Base-by-base conservation (phyloP, 257 asterid species). In the Penstemon newberryi region DNA sequence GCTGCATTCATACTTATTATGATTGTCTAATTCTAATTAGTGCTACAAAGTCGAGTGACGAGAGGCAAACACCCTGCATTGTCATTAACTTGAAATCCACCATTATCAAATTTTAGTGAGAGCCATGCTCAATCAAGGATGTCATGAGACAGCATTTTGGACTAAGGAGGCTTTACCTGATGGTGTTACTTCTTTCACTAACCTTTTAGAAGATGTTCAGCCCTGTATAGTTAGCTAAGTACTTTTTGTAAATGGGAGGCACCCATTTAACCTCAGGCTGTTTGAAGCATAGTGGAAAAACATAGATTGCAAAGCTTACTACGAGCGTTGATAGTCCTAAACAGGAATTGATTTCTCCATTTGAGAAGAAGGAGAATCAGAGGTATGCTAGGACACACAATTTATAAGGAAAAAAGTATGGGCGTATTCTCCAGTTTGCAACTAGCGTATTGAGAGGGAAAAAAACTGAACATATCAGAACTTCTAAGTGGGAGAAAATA, bases 401-500 rank as follows among this genome's bases (percentile, higher is more conserved):
- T 9, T 45, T 38, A 66, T 8, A 25, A 5, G 47, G 39, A 10
- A 50, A n/a, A 25, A 25, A 25, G 1, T 25, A 25, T 25, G 33
- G 33, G 33, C 10, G 36, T 37, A 51, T 49, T 51, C 15, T 9
- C 36, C 64, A 54, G 36, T 15, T 36, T 38, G 70, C 38, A 71
- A 46, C 7, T 52, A 54, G 54, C 4, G 4, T 15, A 54, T 54
- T 40, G 56, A 56, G 53, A 33, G 33, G 33, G n/a, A 54, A 10
- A 39, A 60, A 8, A 36, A 60, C 62, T 58, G 50, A 25, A 62
- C 15, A 56, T 5, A 58, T 45, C 46, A 50, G 18, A 60, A 61
- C 25, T 12, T 52, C 49, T 25, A 2, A 53, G 62, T 55, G 33
- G 46, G 61, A 19, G 72, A 40, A 41, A 49, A 58, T 19, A 45